phyloP scores from a whole-genome alignment of 148 eudicot genomes.

The Arbutus unedo region DNA sequence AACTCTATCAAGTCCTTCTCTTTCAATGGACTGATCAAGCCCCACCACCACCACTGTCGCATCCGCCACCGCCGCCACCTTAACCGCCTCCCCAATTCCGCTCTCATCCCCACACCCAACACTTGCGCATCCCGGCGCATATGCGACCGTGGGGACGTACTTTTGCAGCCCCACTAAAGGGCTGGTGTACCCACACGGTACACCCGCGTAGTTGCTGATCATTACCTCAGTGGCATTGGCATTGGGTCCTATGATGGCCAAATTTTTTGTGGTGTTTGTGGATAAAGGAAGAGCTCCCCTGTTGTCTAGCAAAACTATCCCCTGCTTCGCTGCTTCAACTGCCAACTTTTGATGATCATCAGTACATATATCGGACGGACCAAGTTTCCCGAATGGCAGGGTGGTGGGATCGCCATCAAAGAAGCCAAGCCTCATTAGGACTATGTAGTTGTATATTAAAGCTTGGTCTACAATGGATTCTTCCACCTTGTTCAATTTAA shows the following conservation, averaged over 20 bases:
- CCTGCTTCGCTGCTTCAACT: constrained; percentile 43
- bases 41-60: constrained; percentile 34
- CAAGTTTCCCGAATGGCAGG: constrained; percentile 30
- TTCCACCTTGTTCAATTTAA: constrained; percentile 24
- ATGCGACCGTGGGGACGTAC: constrained; percentile 17
- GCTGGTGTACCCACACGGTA: constrained; percentile 37
- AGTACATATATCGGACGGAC: constrained; percentile 35
- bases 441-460: constrained; percentile 33
- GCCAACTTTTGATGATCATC: constrained; percentile 32
- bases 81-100: constrained; percentile 13
- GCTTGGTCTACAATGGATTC: constrained; percentile 40
- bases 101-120: constrained; percentile 22
- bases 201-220: constrained; percentile 45
- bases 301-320: constrained; percentile 43
- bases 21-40: constrained; percentile 35
- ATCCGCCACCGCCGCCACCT: constrained; percentile 22
- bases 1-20: constrained; percentile 33
- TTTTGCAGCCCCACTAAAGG: constrained; percentile 34
- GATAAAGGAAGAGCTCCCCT: constrained; percentile 30
- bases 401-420: constrained; percentile 41
- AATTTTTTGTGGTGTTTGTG: constrained; percentile 11
- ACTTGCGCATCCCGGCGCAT: constrained; percentile 28
- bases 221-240: constrained; percentile 36
- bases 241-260: constrained; percentile 42
- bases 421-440: constrained; percentile 50